Percentiles rank a stretch among this genome's conserved stretches.
Evolutionary conservation across 306 rosid genomes (phyloP).

Genomic region (Dalbergia oliveri): DNA sequence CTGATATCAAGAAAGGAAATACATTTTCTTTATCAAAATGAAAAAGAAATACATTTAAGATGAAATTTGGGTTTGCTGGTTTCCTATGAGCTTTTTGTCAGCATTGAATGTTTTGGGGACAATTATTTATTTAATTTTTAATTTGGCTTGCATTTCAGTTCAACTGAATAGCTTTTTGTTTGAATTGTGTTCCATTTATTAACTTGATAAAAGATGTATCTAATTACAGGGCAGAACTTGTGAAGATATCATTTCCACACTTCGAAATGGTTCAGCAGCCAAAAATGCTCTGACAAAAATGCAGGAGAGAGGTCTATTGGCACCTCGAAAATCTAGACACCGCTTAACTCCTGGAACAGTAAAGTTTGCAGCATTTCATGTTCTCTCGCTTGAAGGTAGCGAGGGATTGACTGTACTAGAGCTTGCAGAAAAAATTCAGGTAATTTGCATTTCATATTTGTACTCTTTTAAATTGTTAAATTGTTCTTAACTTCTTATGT

Average conservation of each 20-base stretch:
- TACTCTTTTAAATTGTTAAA: constrained; percentile 20
- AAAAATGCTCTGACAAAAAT: constrained; percentile 83
- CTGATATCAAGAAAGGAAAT: constrained; percentile 18
- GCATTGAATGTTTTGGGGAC: constrained; percentile 13
- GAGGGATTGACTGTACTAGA: constrained; percentile 88
- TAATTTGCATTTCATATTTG: constrained; percentile 42
- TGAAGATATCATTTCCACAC: constrained; percentile 83
- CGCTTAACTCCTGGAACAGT: constrained; percentile 99
- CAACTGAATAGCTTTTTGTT: background rate
- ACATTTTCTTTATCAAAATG: background rate
- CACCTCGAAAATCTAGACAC: constrained; percentile 92
- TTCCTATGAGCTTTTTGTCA: constrained; percentile 37
- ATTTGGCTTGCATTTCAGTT: constrained; percentile 26
- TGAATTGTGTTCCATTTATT: constrained; percentile 16
- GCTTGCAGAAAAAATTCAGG: constrained; percentile 99
- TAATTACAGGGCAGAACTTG: constrained; percentile 73
- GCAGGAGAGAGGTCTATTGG: constrained; percentile 93
- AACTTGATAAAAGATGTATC: constrained; percentile 38
- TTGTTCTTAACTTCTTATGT: constrained; percentile 22
- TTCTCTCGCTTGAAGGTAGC: constrained; percentile 90
- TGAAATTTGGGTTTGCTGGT: constrained; percentile 23
- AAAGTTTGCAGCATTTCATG: constrained; percentile 97
- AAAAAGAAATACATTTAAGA: background rate
- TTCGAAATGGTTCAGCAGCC: constrained; percentile 95
- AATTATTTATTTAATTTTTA: background rate